Base-by-base conservation (phyloP, 2,329 filamentous ascomycete species). In the Ploettnerulaceae sp. region DNA sequence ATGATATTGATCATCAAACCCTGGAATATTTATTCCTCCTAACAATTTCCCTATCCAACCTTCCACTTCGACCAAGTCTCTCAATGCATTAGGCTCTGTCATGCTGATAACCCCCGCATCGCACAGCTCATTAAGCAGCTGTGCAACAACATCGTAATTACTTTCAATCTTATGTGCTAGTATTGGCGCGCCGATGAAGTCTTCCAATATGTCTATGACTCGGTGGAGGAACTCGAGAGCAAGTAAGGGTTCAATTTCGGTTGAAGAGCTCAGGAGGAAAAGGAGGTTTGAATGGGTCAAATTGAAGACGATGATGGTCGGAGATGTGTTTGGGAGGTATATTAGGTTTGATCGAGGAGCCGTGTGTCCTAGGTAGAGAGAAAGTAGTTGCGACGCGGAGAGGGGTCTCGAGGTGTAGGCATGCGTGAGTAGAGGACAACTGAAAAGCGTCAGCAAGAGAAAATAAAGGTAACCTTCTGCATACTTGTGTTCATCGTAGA, bases 401-500 rank as follows among this genome's bases (percentile, higher is more conserved):
- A 89, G 82, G 47, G 89, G 90, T 49, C 89, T 83, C 51, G 82
- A 86, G 51, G 84, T 81, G 73, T 95, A 98, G 64, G 81, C 82
- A 68, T 97, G 91, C 57, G 91, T 87, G 62, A 98, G 80, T 59
- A 97, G 80, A 56, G 86, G 81, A 61, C 79, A 84, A 69, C 90
- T 95, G 57, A 18, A 25, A 9, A 11, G 22, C 3, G 11, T 50
- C 26, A 47, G 48, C 33, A 38, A 12, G 8, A 7, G 12, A 34
- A 84, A 79, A 61, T 79, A 84, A 69, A 89, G 95, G 57, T 18
- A 24, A 32, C 24, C 36, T 29, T 32, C 48, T 51, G 45, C 77
- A 63, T 72, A 95, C 90, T 90, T 89, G 70, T 90, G 82, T 73
- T 96, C 90, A 78, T 97, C 90, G 69, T 86, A 96, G 66, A 98